Evolutionary conservation across 352 stramenopile genomes (phyloP).

Genomic region (Phytophthora foliorum): DNA sequence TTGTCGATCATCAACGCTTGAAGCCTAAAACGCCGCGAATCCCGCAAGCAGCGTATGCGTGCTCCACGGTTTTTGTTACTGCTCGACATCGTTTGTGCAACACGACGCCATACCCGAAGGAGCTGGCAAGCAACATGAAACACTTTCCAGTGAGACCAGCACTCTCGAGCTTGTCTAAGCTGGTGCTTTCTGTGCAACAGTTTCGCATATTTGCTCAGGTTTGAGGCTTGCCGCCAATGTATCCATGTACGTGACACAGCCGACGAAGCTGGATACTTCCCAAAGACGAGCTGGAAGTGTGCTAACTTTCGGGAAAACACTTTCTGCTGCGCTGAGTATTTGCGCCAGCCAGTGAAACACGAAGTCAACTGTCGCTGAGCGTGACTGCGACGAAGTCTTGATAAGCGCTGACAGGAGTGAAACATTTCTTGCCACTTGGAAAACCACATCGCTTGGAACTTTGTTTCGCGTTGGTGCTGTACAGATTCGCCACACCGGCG

Average conservation of each 20-base stretch:
- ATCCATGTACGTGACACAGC: constrained; percentile 35
- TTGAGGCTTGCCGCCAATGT: constrained; percentile 39
- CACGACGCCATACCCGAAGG: constrained; percentile 35
- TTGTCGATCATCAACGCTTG: not conserved
- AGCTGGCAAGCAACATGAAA: constrained; percentile 34
- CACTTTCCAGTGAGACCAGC: constrained; percentile 38
- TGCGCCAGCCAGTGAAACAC: constrained; percentile 30
- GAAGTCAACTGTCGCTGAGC: not conserved
- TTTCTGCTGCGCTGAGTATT: constrained; percentile 10
- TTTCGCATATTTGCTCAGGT: constrained; percentile 4
- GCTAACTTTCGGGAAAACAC: constrained; percentile 41
- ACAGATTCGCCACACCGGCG: constrained; percentile 23
- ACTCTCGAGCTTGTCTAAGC: constrained; percentile 2
- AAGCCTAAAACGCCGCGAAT: not conserved
- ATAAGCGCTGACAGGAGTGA: constrained; percentile 10
- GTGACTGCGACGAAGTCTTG: constrained; percentile 8
- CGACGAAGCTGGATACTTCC: constrained; percentile 41
- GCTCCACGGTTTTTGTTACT: constrained; percentile 38
- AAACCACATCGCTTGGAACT: constrained; percentile 13
- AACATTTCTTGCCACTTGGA: constrained; percentile 23
- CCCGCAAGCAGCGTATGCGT: constrained; percentile 43
- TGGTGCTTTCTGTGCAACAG: constrained; percentile 16
- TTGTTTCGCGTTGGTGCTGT: constrained; percentile 8
- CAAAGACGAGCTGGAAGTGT: constrained; percentile 52
- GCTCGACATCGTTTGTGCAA: constrained; percentile 12